Percentiles rank a stretch among this genome's conserved stretches.
Evolutionary conservation across 306 rosid genomes (phyloP).

Genomic region (Fagus crenata): DNA sequence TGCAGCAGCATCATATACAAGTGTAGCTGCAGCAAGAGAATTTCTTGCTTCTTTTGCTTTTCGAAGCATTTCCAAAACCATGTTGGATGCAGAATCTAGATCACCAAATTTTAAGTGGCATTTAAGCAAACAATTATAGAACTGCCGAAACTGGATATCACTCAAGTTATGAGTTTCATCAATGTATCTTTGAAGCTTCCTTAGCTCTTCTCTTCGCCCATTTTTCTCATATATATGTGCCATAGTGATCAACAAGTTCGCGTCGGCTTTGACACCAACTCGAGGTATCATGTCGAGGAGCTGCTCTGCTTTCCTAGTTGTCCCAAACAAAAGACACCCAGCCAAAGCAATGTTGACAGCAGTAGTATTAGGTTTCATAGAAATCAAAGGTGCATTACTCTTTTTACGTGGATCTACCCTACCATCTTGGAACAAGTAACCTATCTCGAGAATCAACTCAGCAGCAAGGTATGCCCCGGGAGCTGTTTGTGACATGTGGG

Average conservation of each 20-base stretch:
- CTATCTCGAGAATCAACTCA: slow-evolving; percentile 79
- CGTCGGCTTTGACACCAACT: slow-evolving; percentile 70
- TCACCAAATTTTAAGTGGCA: slow-evolving; percentile 89
- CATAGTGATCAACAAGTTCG: slow-evolving; percentile 66
- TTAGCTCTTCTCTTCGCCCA: slow-evolving; percentile 77
- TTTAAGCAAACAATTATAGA: slow-evolving; percentile 66
- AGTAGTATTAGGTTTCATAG: slow-evolving; percentile 70
- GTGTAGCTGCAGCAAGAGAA: slow-evolving; percentile 60
- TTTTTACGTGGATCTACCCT: slow-evolving; percentile 82
- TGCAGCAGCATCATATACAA: slow-evolving; percentile 35
- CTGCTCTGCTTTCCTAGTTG: slow-evolving; percentile 77
- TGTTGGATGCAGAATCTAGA: slow-evolving; percentile 67
- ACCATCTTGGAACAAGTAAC: slow-evolving; percentile 78
- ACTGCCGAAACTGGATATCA: slow-evolving; percentile 64
- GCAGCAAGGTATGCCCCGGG: slow-evolving; percentile 83
- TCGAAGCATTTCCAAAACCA: slow-evolving; percentile 81
- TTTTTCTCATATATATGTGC: slow-evolving; percentile 73
- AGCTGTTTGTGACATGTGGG: slow-evolving; percentile 67
- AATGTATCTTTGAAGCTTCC: slow-evolving; percentile 68
- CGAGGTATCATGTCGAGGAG: slow-evolving; percentile 84
- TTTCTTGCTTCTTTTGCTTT: slow-evolving; percentile 70
- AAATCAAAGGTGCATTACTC: slow-evolving; percentile 62
- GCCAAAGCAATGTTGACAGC: slow-evolving; percentile 77
- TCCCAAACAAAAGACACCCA: slow-evolving; percentile 71
- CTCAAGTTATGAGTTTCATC: slow-evolving; percentile 68